These are phyloP conservation scores for Ophiocordyceps sinensis DNA, from an alignment of 2,329 filamentous ascomycete species.

Conservation along the genomic window DNA sequence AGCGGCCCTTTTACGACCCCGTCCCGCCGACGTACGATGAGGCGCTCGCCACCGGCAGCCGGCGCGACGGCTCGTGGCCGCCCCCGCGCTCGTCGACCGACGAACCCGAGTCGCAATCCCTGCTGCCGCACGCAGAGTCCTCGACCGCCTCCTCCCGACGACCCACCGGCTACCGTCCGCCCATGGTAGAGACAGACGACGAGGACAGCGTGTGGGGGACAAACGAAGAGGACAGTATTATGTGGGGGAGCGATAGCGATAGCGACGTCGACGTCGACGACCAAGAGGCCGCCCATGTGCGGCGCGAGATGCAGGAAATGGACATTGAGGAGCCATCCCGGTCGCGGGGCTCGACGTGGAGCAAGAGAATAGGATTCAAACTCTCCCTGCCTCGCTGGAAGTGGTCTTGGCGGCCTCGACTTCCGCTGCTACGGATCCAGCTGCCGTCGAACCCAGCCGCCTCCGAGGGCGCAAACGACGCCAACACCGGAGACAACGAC, in stretches of 20 bases:
- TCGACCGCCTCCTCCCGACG: conserved; percentile 25
- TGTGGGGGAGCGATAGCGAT: conserved; percentile 33
- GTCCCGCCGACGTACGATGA: conserved; percentile 29
- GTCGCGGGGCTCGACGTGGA: conserved; percentile 31
- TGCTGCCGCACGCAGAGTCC: conserved; percentile 43
- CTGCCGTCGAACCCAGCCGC: conserved; percentile 24
- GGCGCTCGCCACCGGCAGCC: conserved; percentile 21
- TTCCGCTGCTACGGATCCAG: conserved; percentile 35
- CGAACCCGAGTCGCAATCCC: conserved; percentile 63
- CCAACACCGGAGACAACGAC: conserved; percentile 6
- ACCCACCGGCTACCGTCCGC: conserved; percentile 53
- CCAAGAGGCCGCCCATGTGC: conserved; percentile 50
- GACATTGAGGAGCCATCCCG: conserved; percentile 59
- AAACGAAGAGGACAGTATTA: conserved; percentile 52
- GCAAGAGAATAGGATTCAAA: conserved; percentile 39
- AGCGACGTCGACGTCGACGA: conserved; percentile 26
- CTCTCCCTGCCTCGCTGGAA: conserved; percentile 39
- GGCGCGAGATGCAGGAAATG: conserved; percentile 78
- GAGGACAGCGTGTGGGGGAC: conserved; percentile 43
- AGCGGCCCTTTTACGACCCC: conserved; percentile 26
- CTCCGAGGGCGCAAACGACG: conserved; percentile 6
- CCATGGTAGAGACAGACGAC: conserved; percentile 66
- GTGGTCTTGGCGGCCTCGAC: conserved; percentile 38
- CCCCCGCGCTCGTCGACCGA: conserved; percentile 44
- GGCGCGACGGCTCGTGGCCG: conserved; percentile 17